Conservation (phyloP, 768 basidiomycete species). For the Auricularia heimuer region DNA sequence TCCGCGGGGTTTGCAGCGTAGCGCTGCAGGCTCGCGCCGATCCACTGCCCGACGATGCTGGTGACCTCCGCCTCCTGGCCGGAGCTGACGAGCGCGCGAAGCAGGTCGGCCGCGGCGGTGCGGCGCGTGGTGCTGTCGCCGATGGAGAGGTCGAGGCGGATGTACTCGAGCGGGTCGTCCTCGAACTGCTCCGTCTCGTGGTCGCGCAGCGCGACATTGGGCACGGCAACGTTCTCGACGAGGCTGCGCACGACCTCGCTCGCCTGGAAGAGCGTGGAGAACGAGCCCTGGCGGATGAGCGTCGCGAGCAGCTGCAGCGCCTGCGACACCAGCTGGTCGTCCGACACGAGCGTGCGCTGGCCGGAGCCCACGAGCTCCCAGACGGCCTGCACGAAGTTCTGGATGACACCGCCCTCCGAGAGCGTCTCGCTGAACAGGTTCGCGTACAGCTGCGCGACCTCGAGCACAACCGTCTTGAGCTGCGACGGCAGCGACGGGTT, state of each 20-base stretch:
- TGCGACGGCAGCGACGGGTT: constrained; percentile 80
- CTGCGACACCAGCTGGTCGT: constrained; percentile 76
- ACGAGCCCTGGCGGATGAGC: constrained; percentile 80
- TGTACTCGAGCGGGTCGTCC: constrained; percentile 93
- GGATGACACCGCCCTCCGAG: constrained; percentile 49
- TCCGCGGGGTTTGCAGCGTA: constrained; percentile 42
- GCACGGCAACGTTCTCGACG: constrained; percentile 82
- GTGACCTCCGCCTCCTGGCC: constrained; percentile 68
- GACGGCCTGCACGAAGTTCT: constrained; percentile 74
- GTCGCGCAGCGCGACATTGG: constrained; percentile 81
- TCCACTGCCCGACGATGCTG: constrained; percentile 77
- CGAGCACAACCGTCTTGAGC: constrained; percentile 82
- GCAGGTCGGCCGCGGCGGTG: constrained; percentile 92
- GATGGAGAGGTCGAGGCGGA: constrained; percentile 72
- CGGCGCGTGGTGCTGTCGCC: constrained; percentile 76
- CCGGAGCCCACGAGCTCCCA: constrained; percentile 77
- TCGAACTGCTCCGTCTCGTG: constrained; percentile 94
- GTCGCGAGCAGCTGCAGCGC: constrained; percentile 86
- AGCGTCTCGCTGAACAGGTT: constrained; percentile 77
- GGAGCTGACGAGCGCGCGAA: constrained; percentile 75
- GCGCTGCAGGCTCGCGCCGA: constrained; percentile 57
- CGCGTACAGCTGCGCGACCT: constrained; percentile 76
- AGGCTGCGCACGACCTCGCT: constrained; percentile 74
- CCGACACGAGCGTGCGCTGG: constrained; percentile 50
- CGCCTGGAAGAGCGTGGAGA: constrained; percentile 60